Base-by-base conservation (phyloP, 305 asterid species). In the Solanum aculeatissimum region DNA sequence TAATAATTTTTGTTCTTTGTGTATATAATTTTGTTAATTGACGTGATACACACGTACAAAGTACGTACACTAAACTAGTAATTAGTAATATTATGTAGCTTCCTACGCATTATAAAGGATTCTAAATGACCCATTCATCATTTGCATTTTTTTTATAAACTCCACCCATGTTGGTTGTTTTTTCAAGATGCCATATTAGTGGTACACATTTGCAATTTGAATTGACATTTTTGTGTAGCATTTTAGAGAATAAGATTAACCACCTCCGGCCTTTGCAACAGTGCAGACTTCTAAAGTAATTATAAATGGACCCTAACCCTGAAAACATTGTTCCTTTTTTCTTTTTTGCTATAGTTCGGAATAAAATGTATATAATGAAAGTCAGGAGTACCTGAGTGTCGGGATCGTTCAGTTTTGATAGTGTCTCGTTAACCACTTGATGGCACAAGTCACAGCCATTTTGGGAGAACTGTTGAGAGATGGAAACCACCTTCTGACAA, bases 331-430 rank as follows among this genome's bases (percentile, higher is more conserved):
- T 25, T 75, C 82, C 21, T 49, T 75, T 75, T 25, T 47, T 19
- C 47, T 29, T 49, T 49, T 53, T 53, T 47, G 32, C 32, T 19
- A 51, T 32, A 78, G 66, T 29, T 53, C 2, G 49, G 29, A 29
- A 51, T 78, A 78, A 18, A 78, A 78, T 49, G 60, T 49, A 78
- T 51, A 53, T 51, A 29, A 18, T n/a, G 32, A 53, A 53, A 78
- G 47, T 18, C 29, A 51, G 23, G 63, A 23, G 58, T 93, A 95
- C 99, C 98, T 94, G 95, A 60, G 98, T 93, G 66, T 94, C 98
- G 7, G 98, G 99, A 92, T 95, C 98, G 90, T 92, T 90, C 94
- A 97, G 89, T 87, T 95, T 94, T 69, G 85, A 47, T 84, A 94
- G 75, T 88, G 97, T 97, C 92, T 97, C 97, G 7, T 90, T 32